These are phyloP conservation scores for Phyllosticta citrichinensis DNA, from an alignment of 2,329 filamentous ascomycete genomes.

Conservation along the genomic window DNA sequence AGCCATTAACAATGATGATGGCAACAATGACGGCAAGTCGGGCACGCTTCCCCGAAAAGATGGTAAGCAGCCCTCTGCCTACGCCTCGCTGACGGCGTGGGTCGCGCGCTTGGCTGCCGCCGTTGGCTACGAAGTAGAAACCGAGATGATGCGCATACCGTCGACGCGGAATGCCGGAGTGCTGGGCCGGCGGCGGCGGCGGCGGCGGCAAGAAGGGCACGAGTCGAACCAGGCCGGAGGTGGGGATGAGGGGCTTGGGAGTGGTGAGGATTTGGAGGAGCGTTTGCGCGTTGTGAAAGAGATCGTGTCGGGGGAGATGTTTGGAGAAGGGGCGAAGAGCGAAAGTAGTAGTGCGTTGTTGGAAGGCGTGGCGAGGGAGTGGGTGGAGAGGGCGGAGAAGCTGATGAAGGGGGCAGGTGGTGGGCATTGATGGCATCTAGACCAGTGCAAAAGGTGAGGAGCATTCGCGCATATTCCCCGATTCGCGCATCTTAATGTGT, in stretches of 20 bases:
- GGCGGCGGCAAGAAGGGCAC: conserved; percentile 5
- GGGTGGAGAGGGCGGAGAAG: conserved; percentile 42
- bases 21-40: conserved; percentile 13
- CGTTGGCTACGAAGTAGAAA: conserved; percentile 68
- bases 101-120: conserved; percentile 58
- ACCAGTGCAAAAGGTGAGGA: too few relatives aligned
- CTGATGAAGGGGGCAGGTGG: conserved; percentile 37
- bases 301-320: conserved; percentile 48
- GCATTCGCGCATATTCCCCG: too few relatives aligned
- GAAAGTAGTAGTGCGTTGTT: conserved; percentile 30
- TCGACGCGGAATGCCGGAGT: conserved; percentile 82
- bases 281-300: conserved; percentile 52
- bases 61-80: conserved; percentile 53
- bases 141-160: conserved; percentile 80
- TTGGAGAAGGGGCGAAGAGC: conserved; percentile 21
- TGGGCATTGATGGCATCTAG: conserved; percentile 26
- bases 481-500: too few relatives aligned
- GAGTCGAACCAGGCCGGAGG: conserved; percentile 1
- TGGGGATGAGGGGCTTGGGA: conserved; percentile 41
- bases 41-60: conserved; percentile 15
- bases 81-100: conserved; percentile 75
- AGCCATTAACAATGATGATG: background rate
- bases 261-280: conserved; percentile 35
- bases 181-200: conserved; percentile 47
- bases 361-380: conserved; percentile 35